A percentile compares a stretch with the other conserved stretches of the same genome.
Conservation (phyloP, 2,329 filamentous ascomycete species). For the Ophidiomyces ophidiicola region DNA sequence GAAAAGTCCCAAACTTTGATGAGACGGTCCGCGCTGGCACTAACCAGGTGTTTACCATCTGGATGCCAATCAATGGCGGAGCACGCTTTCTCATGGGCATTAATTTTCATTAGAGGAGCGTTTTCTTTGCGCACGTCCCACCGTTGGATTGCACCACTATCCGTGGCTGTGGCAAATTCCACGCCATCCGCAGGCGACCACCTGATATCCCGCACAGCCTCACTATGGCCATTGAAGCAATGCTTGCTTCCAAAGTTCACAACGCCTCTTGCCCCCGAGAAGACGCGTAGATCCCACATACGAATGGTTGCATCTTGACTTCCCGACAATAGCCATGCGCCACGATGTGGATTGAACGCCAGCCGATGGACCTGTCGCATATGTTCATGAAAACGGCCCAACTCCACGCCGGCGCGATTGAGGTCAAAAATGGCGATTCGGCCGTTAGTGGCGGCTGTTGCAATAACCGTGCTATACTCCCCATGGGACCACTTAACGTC, state of each 20-base stretch:
- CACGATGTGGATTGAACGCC: slow-evolving; percentile 52
- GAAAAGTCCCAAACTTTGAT: slow-evolving; percentile 55
- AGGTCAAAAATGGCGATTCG: slow-evolving; percentile 55
- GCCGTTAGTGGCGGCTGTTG: slow-evolving; percentile 52
- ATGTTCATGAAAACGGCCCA: slow-evolving; percentile 52
- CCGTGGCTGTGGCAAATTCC: slow-evolving; percentile 52
- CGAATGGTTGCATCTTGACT: slow-evolving; percentile 53
- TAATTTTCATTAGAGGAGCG: slow-evolving; percentile 47
- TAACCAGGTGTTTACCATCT: slow-evolving; percentile 52
- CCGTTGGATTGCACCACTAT: slow-evolving; percentile 50
- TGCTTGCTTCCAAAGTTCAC: slow-evolving; percentile 44
- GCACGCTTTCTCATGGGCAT: slow-evolving; percentile 49
- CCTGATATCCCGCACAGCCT: slow-evolving; percentile 50
- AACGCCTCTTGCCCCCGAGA: slow-evolving; percentile 37
- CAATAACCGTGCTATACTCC: slow-evolving; percentile 47
- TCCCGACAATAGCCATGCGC: slow-evolving; percentile 49
- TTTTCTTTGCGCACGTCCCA: slow-evolving; percentile 51
- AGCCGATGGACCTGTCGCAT: slow-evolving; percentile 53
- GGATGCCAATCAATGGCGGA: slow-evolving; percentile 56
- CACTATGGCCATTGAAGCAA: slow-evolving; percentile 45
- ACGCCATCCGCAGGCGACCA: slow-evolving; percentile 53
- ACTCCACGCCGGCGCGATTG: slow-evolving; percentile 47
- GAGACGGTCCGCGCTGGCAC: slow-evolving; percentile 49
- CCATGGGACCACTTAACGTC: slow-evolving; percentile 59
- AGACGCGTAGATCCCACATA: slow-evolving; percentile 51